Evolutionary conservation across 441 rosid species (phyloP).

Genomic region (Croton setiger): DNA sequence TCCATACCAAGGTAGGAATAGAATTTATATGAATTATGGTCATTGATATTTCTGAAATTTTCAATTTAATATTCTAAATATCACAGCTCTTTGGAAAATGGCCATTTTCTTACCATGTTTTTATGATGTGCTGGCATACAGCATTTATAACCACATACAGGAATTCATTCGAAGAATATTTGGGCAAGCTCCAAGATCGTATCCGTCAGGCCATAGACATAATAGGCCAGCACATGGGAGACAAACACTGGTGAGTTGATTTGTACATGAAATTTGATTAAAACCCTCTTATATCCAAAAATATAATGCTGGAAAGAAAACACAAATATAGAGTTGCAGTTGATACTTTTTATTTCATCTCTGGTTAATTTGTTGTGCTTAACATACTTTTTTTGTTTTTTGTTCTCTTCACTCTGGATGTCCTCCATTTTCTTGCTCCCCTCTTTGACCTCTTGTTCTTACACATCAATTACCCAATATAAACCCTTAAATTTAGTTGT

Average conservation of each 20-base stretch:
- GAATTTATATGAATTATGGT: background rate
- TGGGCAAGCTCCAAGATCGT: slow-evolving; percentile 37
- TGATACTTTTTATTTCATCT: background rate
- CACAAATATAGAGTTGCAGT: background rate
- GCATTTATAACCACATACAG: slow-evolving; percentile 78
- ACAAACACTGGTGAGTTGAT: slow-evolving; percentile 40
- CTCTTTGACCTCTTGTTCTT: no score
- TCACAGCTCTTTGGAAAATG: background rate
- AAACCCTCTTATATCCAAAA: background rate
- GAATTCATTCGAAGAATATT: slow-evolving; percentile 47
- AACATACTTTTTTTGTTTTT: background rate
- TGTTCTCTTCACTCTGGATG: no score
- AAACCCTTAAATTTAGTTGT: no score
- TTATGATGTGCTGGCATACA: slow-evolving; percentile 33
- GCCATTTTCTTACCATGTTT: background rate
- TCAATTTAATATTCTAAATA: background rate
- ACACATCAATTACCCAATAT: no score
- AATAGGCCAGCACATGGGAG: slow-evolving; percentile 22
- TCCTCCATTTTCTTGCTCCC: no score
- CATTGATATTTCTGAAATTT: no score
- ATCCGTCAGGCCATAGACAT: slow-evolving; percentile 28
- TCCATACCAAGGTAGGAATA: background rate
- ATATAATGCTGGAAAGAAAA: background rate
- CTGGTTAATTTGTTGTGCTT: background rate
- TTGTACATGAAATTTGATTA: slow-evolving; percentile 18